Percentiles rank a stretch among this genome's conserved stretches.
Conservation (phyloP, 257 asterid species). For the Handroanthus guayacan region DNA sequence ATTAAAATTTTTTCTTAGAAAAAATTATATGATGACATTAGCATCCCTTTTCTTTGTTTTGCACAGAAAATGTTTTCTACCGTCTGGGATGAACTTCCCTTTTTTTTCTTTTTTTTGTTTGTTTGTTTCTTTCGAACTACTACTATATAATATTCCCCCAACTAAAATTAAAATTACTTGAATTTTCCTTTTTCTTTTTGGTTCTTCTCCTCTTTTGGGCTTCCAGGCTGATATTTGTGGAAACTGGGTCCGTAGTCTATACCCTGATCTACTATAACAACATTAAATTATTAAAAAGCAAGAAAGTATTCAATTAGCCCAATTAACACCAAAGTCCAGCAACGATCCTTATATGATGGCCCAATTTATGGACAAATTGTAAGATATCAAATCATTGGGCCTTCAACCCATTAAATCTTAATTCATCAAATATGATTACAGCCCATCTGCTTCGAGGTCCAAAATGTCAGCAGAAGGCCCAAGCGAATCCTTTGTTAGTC, state of each 20-base stretch:
- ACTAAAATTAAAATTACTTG: not conserved
- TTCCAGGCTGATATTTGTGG: not conserved
- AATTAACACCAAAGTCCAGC: not conserved
- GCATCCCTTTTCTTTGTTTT: too few species aligned
- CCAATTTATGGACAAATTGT: not conserved
- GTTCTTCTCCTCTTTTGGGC: not conserved
- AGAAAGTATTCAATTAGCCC: not conserved
- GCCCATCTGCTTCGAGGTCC: too few species aligned
- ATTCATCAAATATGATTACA: too few species aligned
- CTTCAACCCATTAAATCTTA: not conserved
- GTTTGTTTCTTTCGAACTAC: too few species aligned
- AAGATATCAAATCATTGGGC: too few species aligned
- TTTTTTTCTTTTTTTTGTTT: too few species aligned
- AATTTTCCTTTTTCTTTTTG: too few species aligned
- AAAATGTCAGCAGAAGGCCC: too few species aligned
- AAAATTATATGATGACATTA: too few species aligned
- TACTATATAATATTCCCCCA: not conserved
- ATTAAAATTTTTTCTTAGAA: too few species aligned
- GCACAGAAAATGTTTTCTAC: too few species aligned
- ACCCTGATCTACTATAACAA: not conserved
- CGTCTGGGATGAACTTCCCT: not conserved
- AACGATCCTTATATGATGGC: not conserved
- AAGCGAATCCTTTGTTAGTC: too few species aligned
- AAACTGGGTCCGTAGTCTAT: not conserved
- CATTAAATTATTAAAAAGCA: not conserved